A percentile compares a stretch with the other conserved stretches of the same genome.
These are phyloP conservation scores for Chrysoporthe cubensis DNA, from an alignment of 2,329 filamentous ascomycete genomes.

Conservation along the genomic window DNA sequence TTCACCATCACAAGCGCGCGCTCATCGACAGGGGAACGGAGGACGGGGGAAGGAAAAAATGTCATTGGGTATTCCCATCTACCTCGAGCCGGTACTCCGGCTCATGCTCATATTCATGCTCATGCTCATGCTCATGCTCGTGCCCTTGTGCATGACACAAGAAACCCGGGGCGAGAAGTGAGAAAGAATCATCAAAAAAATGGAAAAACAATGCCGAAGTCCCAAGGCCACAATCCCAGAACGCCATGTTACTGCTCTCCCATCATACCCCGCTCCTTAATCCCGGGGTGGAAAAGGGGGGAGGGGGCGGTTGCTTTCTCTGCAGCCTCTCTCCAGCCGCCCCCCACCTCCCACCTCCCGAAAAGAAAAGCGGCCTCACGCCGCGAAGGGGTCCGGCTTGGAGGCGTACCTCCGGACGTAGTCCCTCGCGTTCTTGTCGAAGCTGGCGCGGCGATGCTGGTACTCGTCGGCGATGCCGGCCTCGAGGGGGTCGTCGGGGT, in stretches of 20 bases:
- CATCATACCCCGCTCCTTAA: neutral
- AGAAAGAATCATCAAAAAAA: neutral
- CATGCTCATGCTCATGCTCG: no score
- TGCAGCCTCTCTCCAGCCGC: no score
- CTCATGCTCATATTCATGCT: neutral
- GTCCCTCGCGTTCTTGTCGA: slow-evolving; percentile 74
- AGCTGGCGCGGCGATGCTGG: slow-evolving; percentile 67
- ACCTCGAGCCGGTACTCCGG: neutral
- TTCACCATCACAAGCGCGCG: neutral
- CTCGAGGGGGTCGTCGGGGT: slow-evolving; percentile 90
- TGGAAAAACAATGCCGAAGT: neutral
- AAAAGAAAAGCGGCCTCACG: neutral
- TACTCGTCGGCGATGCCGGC: slow-evolving; percentile 84
- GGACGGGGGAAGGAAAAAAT: neutral
- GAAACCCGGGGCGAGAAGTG: neutral
- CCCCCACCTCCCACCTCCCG: no score
- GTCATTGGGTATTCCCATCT: slow-evolving; percentile 11
- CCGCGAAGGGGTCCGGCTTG: slow-evolving; percentile 9
- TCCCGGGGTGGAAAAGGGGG: neutral
- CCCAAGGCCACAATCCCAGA: neutral
- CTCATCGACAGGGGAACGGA: neutral
- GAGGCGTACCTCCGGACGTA: slow-evolving; percentile 76
- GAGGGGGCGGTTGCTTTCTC: no score
- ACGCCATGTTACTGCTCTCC: neutral
- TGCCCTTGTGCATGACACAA: no score